Evolutionary conservation across 1,284 basidiomycete genomes (phyloP), one percentile per base, ranked within the genome.

Genomic region (Amylostereum chailletii): DNA sequence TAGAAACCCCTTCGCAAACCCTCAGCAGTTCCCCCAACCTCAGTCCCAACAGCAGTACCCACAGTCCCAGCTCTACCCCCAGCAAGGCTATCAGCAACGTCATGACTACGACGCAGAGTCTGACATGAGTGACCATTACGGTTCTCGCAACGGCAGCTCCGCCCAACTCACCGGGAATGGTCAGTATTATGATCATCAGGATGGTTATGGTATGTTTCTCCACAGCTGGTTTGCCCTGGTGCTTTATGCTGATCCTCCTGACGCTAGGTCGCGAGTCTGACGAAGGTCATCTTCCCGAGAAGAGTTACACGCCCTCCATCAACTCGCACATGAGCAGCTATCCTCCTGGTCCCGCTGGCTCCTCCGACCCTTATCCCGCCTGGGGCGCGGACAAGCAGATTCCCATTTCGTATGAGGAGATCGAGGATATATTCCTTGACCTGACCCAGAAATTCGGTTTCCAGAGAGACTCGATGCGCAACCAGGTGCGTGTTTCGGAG

Each of bases 401-500:
- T 57, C 96, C 95, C 51, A 86, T 99, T 63, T 94, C 93, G 46
- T 95, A 91, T 57, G 95, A 99, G 62, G 95, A 99, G 70, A 97
- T 99, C 56, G 96, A 99, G 70, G 96, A 99, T 65, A 94, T 99
- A 55, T 94, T 99, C 64, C 88, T 99, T 62, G 96, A 99, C 70
- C 81, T 99, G 51, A 88, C 93, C 46, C 94, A 99, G 75, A 99
- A 99, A 72, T 99, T 99, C 66, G 96, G 96, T 55, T 99, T 99
- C 71, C 96, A 94, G 70, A 79, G 88, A 51, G 93, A 95, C 65
- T 89, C 86, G 4, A 90, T 90, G 88, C 81, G 87, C 30, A 95
- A 88, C 71, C 91, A 85, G 86, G 89, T 87, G 56, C 48, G 77
- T 71, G 34, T 58, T 53, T 41, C 27, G 38, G 34, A 29, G 29